Conservation (phyloP, 1,139 yeast species). For the Suhomyces yuchorum region DNA sequence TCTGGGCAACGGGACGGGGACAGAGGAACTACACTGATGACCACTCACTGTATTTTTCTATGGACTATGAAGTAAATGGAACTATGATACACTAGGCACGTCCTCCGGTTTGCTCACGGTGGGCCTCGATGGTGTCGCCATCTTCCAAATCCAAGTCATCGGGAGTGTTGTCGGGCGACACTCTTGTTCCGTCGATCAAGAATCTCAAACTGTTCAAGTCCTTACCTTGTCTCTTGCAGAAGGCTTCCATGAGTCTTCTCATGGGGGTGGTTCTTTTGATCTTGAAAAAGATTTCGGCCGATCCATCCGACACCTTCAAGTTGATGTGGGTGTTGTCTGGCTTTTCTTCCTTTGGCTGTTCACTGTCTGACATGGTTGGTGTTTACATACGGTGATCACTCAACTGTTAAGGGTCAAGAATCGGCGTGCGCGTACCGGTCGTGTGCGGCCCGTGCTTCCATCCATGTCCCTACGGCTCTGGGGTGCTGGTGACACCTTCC, state of each 20-base stretch:
- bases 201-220: constrained; percentile 80
- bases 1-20: not conserved
- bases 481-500: too few relatives aligned
- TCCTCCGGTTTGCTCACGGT: constrained; percentile 88
- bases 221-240: constrained; percentile 97
- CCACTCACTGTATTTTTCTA: constrained; percentile 3
- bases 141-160: constrained; percentile 90
- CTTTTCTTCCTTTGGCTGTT: constrained; percentile 61
- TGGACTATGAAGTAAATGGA: constrained; percentile 1
- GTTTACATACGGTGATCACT: constrained; percentile 5
- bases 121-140: constrained; percentile 97
- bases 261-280: constrained; percentile 91
- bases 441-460: not conserved
- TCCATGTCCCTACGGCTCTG: too few relatives aligned
- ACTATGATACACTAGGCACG: constrained; percentile 10
- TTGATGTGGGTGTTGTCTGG: constrained; percentile 78
- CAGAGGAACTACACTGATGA: not conserved
- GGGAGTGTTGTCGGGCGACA: constrained; percentile 87
- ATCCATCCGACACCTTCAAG: constrained; percentile 90
- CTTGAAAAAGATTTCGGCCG: constrained; percentile 93
- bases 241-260: constrained; percentile 95
- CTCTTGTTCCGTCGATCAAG: constrained; percentile 90
- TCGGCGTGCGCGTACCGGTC: constrained; percentile 7
- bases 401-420: not conserved
- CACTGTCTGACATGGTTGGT: constrained; percentile 35